Conservation (phyloP, 116 monocot genomes). For the Zostera marina region DNA sequence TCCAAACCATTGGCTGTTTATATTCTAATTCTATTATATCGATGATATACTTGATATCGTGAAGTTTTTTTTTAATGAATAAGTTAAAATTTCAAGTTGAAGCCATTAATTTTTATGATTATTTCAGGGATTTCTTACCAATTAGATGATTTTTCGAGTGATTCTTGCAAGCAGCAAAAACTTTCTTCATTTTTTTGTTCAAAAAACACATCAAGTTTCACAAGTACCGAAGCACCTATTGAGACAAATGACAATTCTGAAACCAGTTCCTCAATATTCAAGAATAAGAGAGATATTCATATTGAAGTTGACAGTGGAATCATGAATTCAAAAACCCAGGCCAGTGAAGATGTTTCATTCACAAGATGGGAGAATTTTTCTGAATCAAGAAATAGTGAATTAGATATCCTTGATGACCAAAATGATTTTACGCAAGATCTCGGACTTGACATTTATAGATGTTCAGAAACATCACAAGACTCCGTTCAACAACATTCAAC, state of each 20-base stretch:
- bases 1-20: too few relatives aligned
- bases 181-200: slow-evolving; percentile 56
- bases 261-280: slow-evolving; percentile 8
- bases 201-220: slow-evolving; percentile 15
- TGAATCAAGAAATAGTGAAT: slow-evolving; percentile 12
- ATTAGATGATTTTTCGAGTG: slow-evolving; percentile 26
- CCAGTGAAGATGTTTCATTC: slow-evolving; percentile 10
- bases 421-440: slow-evolving; percentile 5
- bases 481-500: slow-evolving; percentile 35
- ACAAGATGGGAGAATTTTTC: slow-evolving; percentile 8
- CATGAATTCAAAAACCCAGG: slow-evolving; percentile 1
- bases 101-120: not conserved
- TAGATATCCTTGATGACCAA: slow-evolving; percentile 13
- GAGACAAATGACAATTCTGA: slow-evolving; percentile 11
- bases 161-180: slow-evolving; percentile 50
- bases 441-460: not conserved
- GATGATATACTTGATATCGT: too few relatives aligned
- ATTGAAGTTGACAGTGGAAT: slow-evolving; percentile 7
- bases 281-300: slow-evolving; percentile 6
- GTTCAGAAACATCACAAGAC: not conserved
- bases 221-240: slow-evolving; percentile 10
- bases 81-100: not conserved
- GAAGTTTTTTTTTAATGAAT: too few relatives aligned
- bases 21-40: too few relatives aligned
- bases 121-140: slow-evolving; percentile 54